Percentiles rank a stretch among this genome's conserved stretches.
Conservation (phyloP, 192 early-diverging fungal species). For the Spizellomyces sp. region DNA sequence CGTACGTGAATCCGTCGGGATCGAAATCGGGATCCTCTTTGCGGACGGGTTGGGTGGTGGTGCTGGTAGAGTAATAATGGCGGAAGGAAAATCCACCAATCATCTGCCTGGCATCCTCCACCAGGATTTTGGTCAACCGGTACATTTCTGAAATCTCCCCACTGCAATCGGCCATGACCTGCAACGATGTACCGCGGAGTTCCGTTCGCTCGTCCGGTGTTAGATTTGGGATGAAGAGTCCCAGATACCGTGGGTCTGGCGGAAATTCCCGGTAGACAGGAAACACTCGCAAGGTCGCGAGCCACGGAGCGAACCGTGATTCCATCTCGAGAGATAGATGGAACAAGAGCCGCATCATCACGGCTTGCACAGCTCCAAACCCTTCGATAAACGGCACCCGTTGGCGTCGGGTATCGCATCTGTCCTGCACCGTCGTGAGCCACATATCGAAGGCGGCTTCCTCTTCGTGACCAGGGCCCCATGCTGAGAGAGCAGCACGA, state of each 20-base stretch:
- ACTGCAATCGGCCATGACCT: not conserved
- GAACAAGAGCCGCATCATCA: not conserved
- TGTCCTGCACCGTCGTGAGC: not conserved
- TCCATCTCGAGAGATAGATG: not conserved
- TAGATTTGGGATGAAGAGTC: not conserved
- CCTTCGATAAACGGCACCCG: not conserved
- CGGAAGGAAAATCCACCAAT: not conserved
- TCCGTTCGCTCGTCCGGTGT: not conserved
- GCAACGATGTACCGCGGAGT: not conserved
- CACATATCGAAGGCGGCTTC: not conserved
- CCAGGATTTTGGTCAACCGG: not conserved
- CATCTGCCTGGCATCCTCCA: not conserved
- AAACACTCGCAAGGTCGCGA: not conserved
- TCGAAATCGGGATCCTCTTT: not conserved
- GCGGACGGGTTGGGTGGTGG: not conserved
- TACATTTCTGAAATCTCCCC: not conserved
- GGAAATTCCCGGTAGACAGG: not conserved
- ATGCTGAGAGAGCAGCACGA: not conserved
- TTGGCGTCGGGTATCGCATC: not conserved
- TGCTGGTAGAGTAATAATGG: not conserved
- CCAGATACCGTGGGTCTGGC: not conserved
- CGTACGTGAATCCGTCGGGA: not conserved
- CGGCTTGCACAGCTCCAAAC: not conserved
- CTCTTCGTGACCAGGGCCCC: not conserved
- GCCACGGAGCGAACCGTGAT: not conserved